These are phyloP conservation scores for Serpula lacrymans DNA, from an alignment of 768 basidiomycete species.

Conservation along the genomic window DNA sequence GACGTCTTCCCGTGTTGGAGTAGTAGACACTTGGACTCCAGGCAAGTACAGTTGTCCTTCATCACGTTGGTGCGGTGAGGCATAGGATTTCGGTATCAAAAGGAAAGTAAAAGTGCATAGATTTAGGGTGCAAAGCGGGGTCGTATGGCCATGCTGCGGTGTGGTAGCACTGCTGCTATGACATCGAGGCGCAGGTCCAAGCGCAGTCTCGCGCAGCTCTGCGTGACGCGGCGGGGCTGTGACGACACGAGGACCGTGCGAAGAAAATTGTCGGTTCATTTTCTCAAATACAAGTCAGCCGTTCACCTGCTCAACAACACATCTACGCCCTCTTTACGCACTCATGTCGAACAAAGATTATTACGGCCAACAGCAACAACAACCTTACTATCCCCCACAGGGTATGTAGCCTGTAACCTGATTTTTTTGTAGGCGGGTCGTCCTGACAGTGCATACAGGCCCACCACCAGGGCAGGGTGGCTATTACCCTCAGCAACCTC, in stretches of 20 bases:
- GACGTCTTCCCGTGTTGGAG: too few relatives aligned
- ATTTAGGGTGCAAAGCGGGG: too few relatives aligned
- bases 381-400: conserved; percentile 54
- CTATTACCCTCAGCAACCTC: conserved; percentile 74
- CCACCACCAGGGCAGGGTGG: conserved; percentile 62
- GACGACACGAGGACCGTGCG: conserved; percentile 1
- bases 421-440: not conserved
- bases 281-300: not conserved
- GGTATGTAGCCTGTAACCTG: conserved; percentile 30
- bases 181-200: too few relatives aligned
- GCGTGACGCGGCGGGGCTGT: conserved; percentile 1
- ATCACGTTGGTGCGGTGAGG: too few relatives aligned
- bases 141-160: too few relatives aligned
- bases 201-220: not conserved
- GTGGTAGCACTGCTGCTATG: too few relatives aligned
- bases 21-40: too few relatives aligned
- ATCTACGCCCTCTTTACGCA: conserved; percentile 13
- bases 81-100: too few relatives aligned
- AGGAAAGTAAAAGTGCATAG: too few relatives aligned
- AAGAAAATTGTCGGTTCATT: not conserved
- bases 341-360: conserved; percentile 76
- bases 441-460: conserved; percentile 26
- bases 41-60: too few relatives aligned
- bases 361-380: conserved; percentile 50
- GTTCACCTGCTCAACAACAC: conserved; percentile 9